phyloP scores from a whole-genome alignment of 2,329 filamentous ascomycete species.

The Fusarium annulatum region DNA sequence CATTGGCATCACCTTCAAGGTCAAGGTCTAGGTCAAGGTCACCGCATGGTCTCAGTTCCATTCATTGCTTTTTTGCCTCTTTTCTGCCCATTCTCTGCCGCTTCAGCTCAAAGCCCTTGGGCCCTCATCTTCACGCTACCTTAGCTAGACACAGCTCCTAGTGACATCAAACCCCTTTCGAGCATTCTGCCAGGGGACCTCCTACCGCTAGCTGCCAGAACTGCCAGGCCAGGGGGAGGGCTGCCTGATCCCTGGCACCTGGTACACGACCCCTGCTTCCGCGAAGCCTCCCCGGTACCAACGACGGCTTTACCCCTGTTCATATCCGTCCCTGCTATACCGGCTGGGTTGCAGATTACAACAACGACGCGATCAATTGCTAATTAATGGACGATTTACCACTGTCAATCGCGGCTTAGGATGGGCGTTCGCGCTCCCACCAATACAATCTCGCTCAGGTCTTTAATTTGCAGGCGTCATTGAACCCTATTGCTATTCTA shows the following conservation, averaged over 20 bases:
- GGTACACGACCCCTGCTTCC: constrained; percentile 29
- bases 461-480: constrained; percentile 5
- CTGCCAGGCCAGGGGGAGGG: constrained; percentile 24
- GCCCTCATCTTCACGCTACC: constrained; percentile 26
- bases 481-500: not conserved
- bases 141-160: constrained; percentile 18
- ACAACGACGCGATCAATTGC: constrained; percentile 11
- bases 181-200: constrained; percentile 26
- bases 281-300: constrained; percentile 28
- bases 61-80: constrained; percentile 1
- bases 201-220: constrained; percentile 26
- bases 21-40: constrained; percentile 5
- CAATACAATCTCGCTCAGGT: constrained; percentile 13
- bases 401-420: constrained; percentile 18
- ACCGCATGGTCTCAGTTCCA: not conserved
- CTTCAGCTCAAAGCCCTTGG: constrained; percentile 4
- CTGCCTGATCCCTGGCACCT: constrained; percentile 21
- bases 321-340: constrained; percentile 35
- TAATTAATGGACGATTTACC: constrained; percentile 30
- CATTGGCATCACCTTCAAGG: constrained; percentile 1
- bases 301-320: constrained; percentile 27
- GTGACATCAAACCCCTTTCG: constrained; percentile 37
- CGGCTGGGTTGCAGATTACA: constrained; percentile 31
- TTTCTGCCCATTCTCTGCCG: constrained; percentile 8
- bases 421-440: constrained; percentile 11